Conservation (phyloP, 164 flowering plant species). For the Protea cynaroides region DNA sequence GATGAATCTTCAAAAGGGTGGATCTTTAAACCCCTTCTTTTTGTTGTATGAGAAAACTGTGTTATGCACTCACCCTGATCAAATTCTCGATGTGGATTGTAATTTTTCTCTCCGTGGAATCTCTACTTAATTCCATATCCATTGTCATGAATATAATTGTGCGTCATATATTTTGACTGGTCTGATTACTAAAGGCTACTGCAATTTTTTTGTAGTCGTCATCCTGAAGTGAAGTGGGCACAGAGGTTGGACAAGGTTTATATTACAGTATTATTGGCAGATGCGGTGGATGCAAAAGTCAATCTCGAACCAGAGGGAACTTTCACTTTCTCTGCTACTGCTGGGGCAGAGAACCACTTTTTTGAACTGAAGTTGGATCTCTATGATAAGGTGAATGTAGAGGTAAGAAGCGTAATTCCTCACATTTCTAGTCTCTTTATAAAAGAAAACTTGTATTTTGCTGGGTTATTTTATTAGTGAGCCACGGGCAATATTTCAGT, state of each 20-base stretch:
- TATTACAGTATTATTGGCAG: slow-evolving; percentile 65
- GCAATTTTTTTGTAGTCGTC: slow-evolving; percentile 43
- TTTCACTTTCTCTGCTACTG: slow-evolving; percentile 67
- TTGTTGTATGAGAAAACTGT: too few relatives aligned
- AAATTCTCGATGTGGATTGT: too few relatives aligned
- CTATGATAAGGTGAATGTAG: slow-evolving; percentile 77
- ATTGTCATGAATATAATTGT: too few relatives aligned
- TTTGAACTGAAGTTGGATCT: slow-evolving; percentile 79
- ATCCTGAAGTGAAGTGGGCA: slow-evolving; percentile 98
- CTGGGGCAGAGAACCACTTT: slow-evolving; percentile 45
- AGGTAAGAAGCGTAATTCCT: slow-evolving; percentile 37
- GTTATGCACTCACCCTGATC: too few relatives aligned
- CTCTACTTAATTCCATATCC: too few relatives aligned
- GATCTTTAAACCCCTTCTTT: too few relatives aligned
- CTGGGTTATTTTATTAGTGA: not conserved
- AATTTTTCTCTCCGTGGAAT: too few relatives aligned
- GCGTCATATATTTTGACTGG: too few relatives aligned
- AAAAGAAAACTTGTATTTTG: not conserved
- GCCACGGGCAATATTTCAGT: not conserved
- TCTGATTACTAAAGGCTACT: not conserved
- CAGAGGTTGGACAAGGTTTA: slow-evolving; percentile 71
- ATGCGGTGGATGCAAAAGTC: slow-evolving; percentile 68
- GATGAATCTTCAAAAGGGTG: too few relatives aligned
- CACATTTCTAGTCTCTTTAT: not conserved
- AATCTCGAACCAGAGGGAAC: slow-evolving; percentile 80